Evolutionary conservation across 2,329 filamentous ascomycete genomes (phyloP), one percentile per base, ranked within the genome.

Genomic region (Trichophyton schoenleinii): DNA sequence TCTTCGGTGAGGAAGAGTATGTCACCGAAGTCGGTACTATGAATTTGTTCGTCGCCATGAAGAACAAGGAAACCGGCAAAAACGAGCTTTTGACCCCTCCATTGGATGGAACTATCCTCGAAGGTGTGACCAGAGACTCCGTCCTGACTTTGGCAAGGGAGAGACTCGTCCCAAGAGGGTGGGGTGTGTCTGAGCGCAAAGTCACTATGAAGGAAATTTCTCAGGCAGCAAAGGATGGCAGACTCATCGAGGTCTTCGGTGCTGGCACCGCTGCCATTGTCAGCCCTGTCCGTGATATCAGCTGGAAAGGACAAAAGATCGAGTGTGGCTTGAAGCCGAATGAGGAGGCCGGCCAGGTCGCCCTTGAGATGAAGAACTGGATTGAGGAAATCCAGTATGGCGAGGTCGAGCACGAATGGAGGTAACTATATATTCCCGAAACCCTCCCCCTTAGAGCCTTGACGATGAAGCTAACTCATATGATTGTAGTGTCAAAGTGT

Each of bases 1-100:
- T 99, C 36, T 99, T 97, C 72, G 91, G 91, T 49, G 87, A 95
- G 71, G 90, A 97, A 75, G 90, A 97, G 74, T 96, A 87, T 70
- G 87, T 97, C 62, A 99, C 94, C 55, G 94, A 99, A 77, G 94
- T 96, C 61, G 94, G 94, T 70, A 97, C 94, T 62, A 99, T 99
- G 94, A 99, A 99, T 78, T 85, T 99, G 73, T 99, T 97, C 70
- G 87, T 87, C 36, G 91, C 88, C 48, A 77, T 97, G 68, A 85
- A 85, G 77, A 85, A 95, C 79, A 89, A 88, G 80, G 81, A 88
- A 74, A 94, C 90, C 11, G 94, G 92, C 6, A 83, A 91, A 77
- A 92, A 91, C 71, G 91, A 96, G 79, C 83, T 99, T 60, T 74
- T 96, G 69, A 99, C 94, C n/a, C 90, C 92, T 42, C 94, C 94